Evolutionary conservation across 2,329 filamentous ascomycete species (phyloP).

Genomic region (Aspergillus pseudotamarii): DNA sequence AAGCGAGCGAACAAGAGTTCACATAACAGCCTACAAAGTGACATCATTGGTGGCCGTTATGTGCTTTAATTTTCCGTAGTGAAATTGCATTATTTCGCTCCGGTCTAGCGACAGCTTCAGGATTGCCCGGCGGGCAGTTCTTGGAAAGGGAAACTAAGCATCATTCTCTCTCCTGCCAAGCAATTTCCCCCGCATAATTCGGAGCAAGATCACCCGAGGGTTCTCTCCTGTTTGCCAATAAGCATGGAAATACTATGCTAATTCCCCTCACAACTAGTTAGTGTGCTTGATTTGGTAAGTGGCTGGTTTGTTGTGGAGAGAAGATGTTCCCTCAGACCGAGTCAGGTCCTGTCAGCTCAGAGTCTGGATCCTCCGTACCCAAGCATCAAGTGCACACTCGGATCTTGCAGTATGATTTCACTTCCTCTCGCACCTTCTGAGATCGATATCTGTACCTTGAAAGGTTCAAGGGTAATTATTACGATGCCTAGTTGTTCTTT

Average conservation of each 20-base stretch:
- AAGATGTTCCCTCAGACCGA: not conserved
- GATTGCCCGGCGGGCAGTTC: not conserved
- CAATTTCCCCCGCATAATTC: not conserved
- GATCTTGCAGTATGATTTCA: too few species aligned
- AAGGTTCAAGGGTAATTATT: too few species aligned
- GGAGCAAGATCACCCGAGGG: not conserved
- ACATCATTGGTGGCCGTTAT: not conserved
- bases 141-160: not conserved
- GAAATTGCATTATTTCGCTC: not conserved
- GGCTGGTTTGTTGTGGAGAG: not conserved
- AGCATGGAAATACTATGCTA: not conserved
- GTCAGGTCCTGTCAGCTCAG: not conserved
- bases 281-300: not conserved
- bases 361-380: too few species aligned
- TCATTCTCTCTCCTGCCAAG: not conserved
- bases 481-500: too few species aligned
- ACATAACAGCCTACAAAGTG: rapidly evolving
- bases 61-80: not conserved
- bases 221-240: not conserved
- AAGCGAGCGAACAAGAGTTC: not conserved
- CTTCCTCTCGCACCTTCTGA: too few species aligned
- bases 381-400: too few species aligned
- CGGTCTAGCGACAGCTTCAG: not conserved
- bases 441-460: too few species aligned
- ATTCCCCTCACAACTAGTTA: too few species aligned